Base-by-base conservation (phyloP, 345 rosid genomes). In the Arabis alpina region DNA sequence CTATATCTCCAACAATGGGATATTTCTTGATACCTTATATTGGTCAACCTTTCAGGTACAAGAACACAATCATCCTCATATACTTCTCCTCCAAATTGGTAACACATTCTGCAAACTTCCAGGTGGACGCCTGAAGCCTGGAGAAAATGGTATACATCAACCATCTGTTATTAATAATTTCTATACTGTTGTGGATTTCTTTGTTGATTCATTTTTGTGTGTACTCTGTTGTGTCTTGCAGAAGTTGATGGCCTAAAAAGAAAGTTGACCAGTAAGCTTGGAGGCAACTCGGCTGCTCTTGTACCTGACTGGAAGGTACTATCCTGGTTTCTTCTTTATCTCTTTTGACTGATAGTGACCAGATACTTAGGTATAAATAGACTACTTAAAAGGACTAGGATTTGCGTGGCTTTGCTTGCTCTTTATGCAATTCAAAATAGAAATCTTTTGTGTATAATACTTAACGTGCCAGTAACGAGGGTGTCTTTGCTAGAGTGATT, bases 101-200 rank as follows among this genome's bases (percentile, higher is more conserved):
- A 89, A 88, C 79, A 92, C 98, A 39, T 92, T 95, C 83, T 90
- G 98, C 84, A 95, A 95, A 82, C 98, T 95, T 80, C 98, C 97
- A 23, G 99, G 99, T 62, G 98, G 98, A 2, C 94, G 98, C 43
- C 67, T 95, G 71, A 95, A 86, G 84, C 96, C 97, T 57, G 98
- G 98, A 73, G 99, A 95, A 76, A 92, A 92, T 75, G 99, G 99
- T 92, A 85, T 61, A 48, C 41, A 63, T 0, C 3, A 27, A 8
- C 52, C 57, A 25, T 27, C 13, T 11, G 1, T 69, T 69, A 3
- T 34, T 47, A 24, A 13, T 24, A 69, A 16, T 61, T 53, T 54
- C 61, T 14, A n/a, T 24, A 41, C 50, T 32, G 10, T 12, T 70
- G 16, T 27, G 37, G 42, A 15, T 43, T 47, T 56, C 16, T 15